phyloP scores from a whole-genome alignment of 2,329 filamentous ascomycete genomes.

The Endothia cerciana region DNA sequence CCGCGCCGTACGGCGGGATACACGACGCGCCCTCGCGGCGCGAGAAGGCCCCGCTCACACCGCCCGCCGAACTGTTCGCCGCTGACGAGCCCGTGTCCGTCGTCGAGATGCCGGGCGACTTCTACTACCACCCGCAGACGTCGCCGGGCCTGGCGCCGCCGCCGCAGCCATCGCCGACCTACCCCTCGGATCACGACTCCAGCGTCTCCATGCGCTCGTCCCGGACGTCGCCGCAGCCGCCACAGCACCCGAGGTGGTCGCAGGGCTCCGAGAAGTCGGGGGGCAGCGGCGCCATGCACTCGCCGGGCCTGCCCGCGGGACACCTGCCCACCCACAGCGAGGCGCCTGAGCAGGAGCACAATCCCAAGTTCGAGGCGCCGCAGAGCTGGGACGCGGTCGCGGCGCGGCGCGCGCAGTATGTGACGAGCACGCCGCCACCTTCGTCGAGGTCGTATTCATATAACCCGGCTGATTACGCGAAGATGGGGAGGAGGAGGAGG shows the following conservation, averaged over 20 bases:
- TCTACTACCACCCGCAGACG: slow-evolving; percentile 45
- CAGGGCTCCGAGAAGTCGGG: slow-evolving; percentile 37
- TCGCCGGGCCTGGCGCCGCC: slow-evolving; percentile 36
- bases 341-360: slow-evolving; percentile 49
- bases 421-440: slow-evolving; percentile 28
- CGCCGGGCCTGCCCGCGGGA: slow-evolving; percentile 45
- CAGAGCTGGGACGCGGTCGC: slow-evolving; percentile 33
- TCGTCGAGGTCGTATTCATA: slow-evolving; percentile 38
- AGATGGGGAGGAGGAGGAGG: slow-evolving; percentile 15
- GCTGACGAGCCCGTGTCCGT: slow-evolving; percentile 22
- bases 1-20: slow-evolving; percentile 31
- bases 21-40: slow-evolving; percentile 34
- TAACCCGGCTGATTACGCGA: slow-evolving; percentile 46
- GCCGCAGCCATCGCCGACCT: slow-evolving; percentile 38
- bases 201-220: slow-evolving; percentile 32
- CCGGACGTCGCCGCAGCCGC: slow-evolving; percentile 16
- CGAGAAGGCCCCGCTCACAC: slow-evolving; percentile 32
- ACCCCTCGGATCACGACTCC: slow-evolving; percentile 35
- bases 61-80: slow-evolving; percentile 46
- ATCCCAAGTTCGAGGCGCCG: slow-evolving; percentile 31
- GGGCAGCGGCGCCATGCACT: slow-evolving; percentile 38
- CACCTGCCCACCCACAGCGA: slow-evolving; percentile 52
- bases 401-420: slow-evolving; percentile 2
- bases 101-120: slow-evolving; percentile 54
- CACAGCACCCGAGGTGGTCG: slow-evolving; percentile 44